Evolutionary conservation across 1,284 basidiomycete species (phyloP).

Genomic region (Serendipita sp.): DNA sequence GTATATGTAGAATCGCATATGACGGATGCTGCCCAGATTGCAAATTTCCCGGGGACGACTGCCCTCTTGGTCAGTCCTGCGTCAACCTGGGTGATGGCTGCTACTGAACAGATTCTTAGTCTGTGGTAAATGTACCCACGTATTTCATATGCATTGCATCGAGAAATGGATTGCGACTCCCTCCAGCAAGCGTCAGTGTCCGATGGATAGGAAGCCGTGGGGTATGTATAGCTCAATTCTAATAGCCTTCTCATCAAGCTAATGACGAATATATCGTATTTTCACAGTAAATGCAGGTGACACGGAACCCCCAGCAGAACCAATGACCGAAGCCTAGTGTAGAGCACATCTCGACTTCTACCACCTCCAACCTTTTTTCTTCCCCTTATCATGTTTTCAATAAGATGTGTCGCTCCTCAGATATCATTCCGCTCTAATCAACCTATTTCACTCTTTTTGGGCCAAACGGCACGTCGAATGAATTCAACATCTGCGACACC

Average conservation of each 20-base stretch:
- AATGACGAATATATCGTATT: too few relatives aligned
- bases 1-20: constrained; percentile 82
- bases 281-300: constrained; percentile 13
- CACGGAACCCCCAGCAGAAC: constrained; percentile 11
- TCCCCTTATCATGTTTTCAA: background rate
- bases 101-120: constrained; percentile 34
- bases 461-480: background rate
- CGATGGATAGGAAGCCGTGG: constrained; percentile 86
- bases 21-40: constrained; percentile 89
- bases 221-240: constrained; percentile 39
- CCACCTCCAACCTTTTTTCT: background rate
- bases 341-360: background rate
- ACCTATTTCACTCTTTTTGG: background rate
- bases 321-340: background rate
- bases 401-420: background rate
- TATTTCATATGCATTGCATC: constrained; percentile 91
- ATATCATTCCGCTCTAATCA: background rate
- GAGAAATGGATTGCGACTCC: constrained; percentile 86
- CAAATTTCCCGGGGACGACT: constrained; percentile 92
- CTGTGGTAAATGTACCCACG: constrained; percentile 90
- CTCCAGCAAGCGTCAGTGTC: constrained; percentile 80
- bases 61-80: constrained; percentile 67
- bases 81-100: background rate
- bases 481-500: constrained; percentile 7
- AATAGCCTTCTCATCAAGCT: background rate